Evolutionary conservation across 495 filamentous ascomycete species (phyloP), one percentile per base, ranked within the genome.

Genomic region (Hypomontagnella monticulosa): DNA sequence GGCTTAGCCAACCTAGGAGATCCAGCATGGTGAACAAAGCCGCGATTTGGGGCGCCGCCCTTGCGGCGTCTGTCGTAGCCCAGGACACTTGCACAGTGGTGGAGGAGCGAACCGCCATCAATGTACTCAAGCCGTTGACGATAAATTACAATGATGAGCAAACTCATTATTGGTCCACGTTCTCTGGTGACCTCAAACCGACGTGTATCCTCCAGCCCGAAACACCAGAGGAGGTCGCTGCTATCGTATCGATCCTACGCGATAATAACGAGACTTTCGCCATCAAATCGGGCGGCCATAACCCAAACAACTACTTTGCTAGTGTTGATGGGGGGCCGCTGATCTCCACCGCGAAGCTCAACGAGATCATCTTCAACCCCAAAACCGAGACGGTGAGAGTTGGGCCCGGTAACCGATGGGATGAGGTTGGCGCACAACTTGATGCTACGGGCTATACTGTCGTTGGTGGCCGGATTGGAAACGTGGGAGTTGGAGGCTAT

Each of bases 281-380:
- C 3, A 67, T 85, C 52, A 84, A 83, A 46, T 79, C 81, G 1
- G 83, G 83, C 11, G 81, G 81, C 38, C 85, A 88, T 71, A 76
- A 77, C 14, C 72, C 77, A 4, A 82, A 80, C 54, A 77, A 76
- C 19, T 82, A 83, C 32, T 83, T 79, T 18, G 72, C 83, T n/a
- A 86, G 83, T 65, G 81, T 87, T 47, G 62, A 79, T n/a, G 73
- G 73, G 27, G 85, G 84, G 1, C 73, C 85, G 4, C 78, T 84
- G 1, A 80, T 88, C 63, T 84, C 86, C 46, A 77, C 86, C 9
- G 67, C 68, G 46, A 70, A 57, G 0, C 61, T 87, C 7, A 77
- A 84, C 43, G 70, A 78, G 30, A 71, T 85, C 51, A 76, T 71
- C 4, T 69, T 83, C 4, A 76, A 82, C 12, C 70, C 73, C 12